Evolutionary conservation across 2,329 filamentous ascomycete species (phyloP).

Genomic region (Penicillium occitanis): DNA sequence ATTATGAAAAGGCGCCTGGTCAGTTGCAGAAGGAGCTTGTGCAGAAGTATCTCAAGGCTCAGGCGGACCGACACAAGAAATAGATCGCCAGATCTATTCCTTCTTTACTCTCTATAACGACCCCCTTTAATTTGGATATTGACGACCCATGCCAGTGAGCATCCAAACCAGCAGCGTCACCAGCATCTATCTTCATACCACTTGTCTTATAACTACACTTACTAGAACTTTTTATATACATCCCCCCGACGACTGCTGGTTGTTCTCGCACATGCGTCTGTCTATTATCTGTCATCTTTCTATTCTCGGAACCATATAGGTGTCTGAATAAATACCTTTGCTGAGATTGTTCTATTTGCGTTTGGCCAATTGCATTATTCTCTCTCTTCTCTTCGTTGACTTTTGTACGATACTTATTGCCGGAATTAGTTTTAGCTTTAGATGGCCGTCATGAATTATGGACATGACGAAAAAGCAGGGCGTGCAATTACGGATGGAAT

Average conservation of each 20-base stretch:
- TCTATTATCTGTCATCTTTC: neutral
- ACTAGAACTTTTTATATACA: constrained; percentile 13
- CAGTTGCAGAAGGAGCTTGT: constrained; percentile 82
- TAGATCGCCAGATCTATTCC: constrained; percentile 29
- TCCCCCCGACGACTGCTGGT: neutral
- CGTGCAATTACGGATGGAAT: constrained; percentile 5
- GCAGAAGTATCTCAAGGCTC: constrained; percentile 65
- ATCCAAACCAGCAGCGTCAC: constrained; percentile 6
- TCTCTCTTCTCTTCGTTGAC: constrained; percentile 12
- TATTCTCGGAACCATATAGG: neutral
- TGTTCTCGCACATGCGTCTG: neutral
- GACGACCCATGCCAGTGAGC: constrained; percentile 2
- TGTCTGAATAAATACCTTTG: constrained; percentile 6
- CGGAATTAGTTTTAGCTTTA: neutral
- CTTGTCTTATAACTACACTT: constrained; percentile 13
- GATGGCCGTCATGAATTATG: neutral
- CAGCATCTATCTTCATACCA: constrained; percentile 3
- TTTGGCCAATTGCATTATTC: constrained; percentile 2
- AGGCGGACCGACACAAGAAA: constrained; percentile 65
- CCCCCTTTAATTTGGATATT: neutral
- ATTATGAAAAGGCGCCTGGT: constrained; percentile 82
- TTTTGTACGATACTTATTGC: neutral
- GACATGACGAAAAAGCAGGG: neutral
- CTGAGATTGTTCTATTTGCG: neutral
- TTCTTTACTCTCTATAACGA: neutral